Base-by-base conservation (phyloP, 441 rosid genomes). In the Eutrema salsugineum region DNA sequence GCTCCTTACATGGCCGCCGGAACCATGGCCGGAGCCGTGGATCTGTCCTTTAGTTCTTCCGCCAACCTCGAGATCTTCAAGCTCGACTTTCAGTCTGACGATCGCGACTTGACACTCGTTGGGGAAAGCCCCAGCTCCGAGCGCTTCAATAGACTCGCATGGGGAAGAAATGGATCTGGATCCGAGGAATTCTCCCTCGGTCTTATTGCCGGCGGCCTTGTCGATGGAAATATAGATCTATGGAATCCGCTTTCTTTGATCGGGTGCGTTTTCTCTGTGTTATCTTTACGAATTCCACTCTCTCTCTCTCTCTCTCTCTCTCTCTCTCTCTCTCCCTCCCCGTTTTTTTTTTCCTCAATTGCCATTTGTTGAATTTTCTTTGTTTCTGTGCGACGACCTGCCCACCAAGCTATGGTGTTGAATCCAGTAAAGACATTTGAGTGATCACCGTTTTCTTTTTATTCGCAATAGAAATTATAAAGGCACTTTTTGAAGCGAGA, bases 1-100 rank as follows among this genome's bases (percentile, higher is more conserved):
- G 89, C 90, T 46, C 97, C 93, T 3, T 96, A 93, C 86, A 80
- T 96, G 91, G 99, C 98, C 15, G 93, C 98, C 24, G 99, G 99
- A 12, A 96, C 99, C 66, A 90, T 93, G 98, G 98, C 98, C 8
- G 98, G 97, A 47, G 99, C 97, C 10, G 97, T 93, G 77, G 98
- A 96, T 88, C 86, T 83, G 64, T 91, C 97, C 14, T 93, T 93
- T 73, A 96, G 98, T 72, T 93, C 98, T 9, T 87, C 97, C n/a
- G 97, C 97, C 11, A 86, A 78, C 62, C 90, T 96, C 61, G 99
- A 96, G 93, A 91, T 96, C 83, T 96, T 96, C 75, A 84, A 89
- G 82, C 83, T 96, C 36, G 98, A 96, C 76, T 96, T 96, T 74
- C 98, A 91, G 81, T 91, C 93, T 2, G 97, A 90, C 35, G 94